These are phyloP conservation scores for Strobilomyces echinocephalus DNA, from an alignment of 768 basidiomycete genomes.

Conservation along the genomic window DNA sequence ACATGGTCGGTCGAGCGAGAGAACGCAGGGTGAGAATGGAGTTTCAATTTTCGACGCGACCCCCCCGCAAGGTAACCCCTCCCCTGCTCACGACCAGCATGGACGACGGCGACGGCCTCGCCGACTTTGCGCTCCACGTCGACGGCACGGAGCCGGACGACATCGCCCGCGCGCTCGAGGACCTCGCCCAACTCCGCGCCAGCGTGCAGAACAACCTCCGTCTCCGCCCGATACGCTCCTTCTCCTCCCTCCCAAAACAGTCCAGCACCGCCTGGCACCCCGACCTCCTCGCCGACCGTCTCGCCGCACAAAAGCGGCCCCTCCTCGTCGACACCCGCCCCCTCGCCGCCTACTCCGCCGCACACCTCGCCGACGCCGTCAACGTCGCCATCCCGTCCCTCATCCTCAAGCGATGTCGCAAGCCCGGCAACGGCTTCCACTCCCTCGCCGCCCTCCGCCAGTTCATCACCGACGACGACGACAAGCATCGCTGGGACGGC, in stretches of 20 bases:
- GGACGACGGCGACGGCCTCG: constrained; percentile 24
- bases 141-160: constrained; percentile 42
- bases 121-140: constrained; percentile 16
- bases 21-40: constrained; percentile 6
- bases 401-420: constrained; percentile 80
- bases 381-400: constrained; percentile 88
- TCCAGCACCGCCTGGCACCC: constrained; percentile 37
- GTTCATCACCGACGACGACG: constrained; percentile 77
- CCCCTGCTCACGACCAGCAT: constrained; percentile 14
- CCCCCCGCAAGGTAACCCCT: constrained; percentile 13
- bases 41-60: constrained; percentile 26
- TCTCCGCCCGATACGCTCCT: constrained; percentile 69
- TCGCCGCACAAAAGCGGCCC: constrained; percentile 48
- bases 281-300: constrained; percentile 43
- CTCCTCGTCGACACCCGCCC: constrained; percentile 82
- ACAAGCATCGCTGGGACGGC: constrained; percentile 65
- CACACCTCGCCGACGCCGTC: constrained; percentile 64
- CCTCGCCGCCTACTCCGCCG: constrained; percentile 55
- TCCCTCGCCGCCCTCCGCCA: constrained; percentile 66
- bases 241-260: constrained; percentile 45
- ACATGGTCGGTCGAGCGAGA: too few relatives aligned
- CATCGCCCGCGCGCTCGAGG: constrained; percentile 60
- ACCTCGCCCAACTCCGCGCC: constrained; percentile 62
- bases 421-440: constrained; percentile 63
- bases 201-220: constrained; percentile 75